A percentile compares a stretch with the other conserved stretches of the same genome.
phyloP scores from a whole-genome alignment of 306 rosid genomes.

The Phaseolus lunatus region DNA sequence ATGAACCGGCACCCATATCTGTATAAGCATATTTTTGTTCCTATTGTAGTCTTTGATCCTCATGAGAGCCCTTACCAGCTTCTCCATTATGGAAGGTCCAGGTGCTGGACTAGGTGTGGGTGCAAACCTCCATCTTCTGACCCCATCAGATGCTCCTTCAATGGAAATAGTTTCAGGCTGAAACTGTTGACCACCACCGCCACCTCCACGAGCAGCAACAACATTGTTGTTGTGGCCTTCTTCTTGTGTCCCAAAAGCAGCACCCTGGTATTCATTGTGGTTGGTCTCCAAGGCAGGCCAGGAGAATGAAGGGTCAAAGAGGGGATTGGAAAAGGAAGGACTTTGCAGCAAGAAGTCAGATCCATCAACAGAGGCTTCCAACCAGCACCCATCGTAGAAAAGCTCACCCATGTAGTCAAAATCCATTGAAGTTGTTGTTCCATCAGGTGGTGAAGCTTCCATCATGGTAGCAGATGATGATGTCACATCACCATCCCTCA shows the following conservation, averaged over 20 bases:
- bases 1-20: constrained; percentile 82
- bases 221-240: constrained; percentile 38
- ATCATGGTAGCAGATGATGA: constrained; percentile 65
- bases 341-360: constrained; percentile 63
- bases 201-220: constrained; percentile 27
- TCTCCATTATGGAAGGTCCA: constrained; percentile 63
- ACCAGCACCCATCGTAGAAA: constrained; percentile 82
- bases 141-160: constrained; percentile 50
- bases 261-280: constrained; percentile 44
- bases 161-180: constrained; percentile 49
- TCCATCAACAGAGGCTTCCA: constrained; percentile 75
- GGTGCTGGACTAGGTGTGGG: constrained; percentile 53
- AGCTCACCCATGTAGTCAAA: constrained; percentile 85
- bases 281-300: constrained; percentile 64
- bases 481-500: constrained; percentile 74
- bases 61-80: constrained; percentile 67
- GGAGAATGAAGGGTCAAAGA: constrained; percentile 61
- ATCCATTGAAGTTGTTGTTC: constrained; percentile 66
- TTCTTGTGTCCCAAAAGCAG: constrained; percentile 23
- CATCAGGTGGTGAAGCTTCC: constrained; percentile 60
- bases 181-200: constrained; percentile 32
- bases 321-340: constrained; percentile 59
- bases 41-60: constrained; percentile 62
- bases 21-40: constrained; percentile 79
- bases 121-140: constrained; percentile 70